Base-by-base conservation (phyloP, 2,329 filamentous ascomycete genomes). In the Pseudocercospora crystallina region DNA sequence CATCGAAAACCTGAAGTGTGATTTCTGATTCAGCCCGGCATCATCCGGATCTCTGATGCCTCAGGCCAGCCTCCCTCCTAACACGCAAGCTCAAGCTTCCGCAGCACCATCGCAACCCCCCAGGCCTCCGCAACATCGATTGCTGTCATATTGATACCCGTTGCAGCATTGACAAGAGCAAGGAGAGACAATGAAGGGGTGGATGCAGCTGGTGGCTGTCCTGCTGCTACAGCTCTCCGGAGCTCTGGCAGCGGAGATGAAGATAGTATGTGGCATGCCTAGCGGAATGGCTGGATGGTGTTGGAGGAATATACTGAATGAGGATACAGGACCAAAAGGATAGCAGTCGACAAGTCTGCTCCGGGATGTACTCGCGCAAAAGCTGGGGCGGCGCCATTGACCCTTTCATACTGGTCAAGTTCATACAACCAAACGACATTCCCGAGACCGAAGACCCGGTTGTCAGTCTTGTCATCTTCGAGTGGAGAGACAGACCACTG, bases 311-410 rank as follows among this genome's bases (percentile, higher is more conserved):
- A 53, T 53, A 47, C 51, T 51, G 47, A 43, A 34, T 13, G 15
- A 13, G 17, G n/a, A 13, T 13, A 42, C 53, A 95, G 89, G 86
- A 89, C 69, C 80, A 94, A 68, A 82, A 84, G 48, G 82, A 88
- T 44, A 80, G 85, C 32, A 87, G 92, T 66, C 80, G 84, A 65
- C 88, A 96, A 75, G 82, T 86, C 81, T 96, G 92, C 76, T 76
- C 79, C 76, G 90, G 92, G 75, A 96, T 97, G 91, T 97, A 96
- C 76, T 91, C 88, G 74, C 85, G 83, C 68, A 87, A 84, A 65
- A 81, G 86, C 43, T 97, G 92, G 92, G 90, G 90, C 62, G 92
- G 92, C 52, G 81, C 83, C 32, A 81, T 90, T 53, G 89, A 96
- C 62, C 92, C 92, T 14, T 95, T 90, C 74, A 96, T 97, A 69